These are phyloP conservation scores for Rhytidiadelphus loreus DNA, from an alignment of 225 moss, liverwort and hornwort genomes.

Conservation along the genomic window DNA sequence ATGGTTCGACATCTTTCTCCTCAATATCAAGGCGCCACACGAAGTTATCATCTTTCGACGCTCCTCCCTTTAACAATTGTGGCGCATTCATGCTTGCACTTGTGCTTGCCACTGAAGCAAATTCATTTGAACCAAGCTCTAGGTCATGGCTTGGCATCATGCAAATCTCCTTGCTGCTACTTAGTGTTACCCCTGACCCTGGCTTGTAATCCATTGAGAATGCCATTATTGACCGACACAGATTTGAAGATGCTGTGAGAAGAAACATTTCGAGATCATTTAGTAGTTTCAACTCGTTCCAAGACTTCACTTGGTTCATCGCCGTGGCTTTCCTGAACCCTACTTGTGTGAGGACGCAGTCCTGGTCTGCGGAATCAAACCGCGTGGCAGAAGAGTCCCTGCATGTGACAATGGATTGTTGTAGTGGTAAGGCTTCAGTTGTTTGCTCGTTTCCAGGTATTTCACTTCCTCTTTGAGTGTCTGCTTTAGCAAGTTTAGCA, in stretches of 20 bases:
- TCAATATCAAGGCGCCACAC: slow-evolving; percentile 37
- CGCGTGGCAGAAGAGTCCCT: background rate
- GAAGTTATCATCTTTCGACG: background rate
- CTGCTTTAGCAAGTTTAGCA: background rate
- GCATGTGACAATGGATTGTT: background rate
- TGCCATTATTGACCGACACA: slow-evolving; percentile 17
- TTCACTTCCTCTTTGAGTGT: background rate
- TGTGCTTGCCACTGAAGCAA: slow-evolving; percentile 2
- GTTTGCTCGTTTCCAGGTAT: background rate
- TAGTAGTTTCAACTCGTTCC: background rate
- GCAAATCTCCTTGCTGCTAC: background rate
- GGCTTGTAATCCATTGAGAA: slow-evolving; percentile 11
- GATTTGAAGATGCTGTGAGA: slow-evolving; percentile 10
- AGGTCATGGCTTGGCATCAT: background rate
- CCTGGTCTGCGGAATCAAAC: background rate
- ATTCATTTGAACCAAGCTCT: background rate
- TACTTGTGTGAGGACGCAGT: background rate
- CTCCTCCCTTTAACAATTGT: slow-evolving; percentile 30
- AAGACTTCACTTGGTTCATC: background rate
- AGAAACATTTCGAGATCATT: slow-evolving; percentile 22
- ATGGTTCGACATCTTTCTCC: background rate
- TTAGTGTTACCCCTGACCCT: background rate
- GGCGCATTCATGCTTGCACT: slow-evolving; percentile 10
- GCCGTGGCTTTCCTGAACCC: background rate
- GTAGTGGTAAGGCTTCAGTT: background rate